Base-by-base conservation (phyloP, 495 filamentous ascomycete genomes). In the Aspergillus coremiiformis region DNA sequence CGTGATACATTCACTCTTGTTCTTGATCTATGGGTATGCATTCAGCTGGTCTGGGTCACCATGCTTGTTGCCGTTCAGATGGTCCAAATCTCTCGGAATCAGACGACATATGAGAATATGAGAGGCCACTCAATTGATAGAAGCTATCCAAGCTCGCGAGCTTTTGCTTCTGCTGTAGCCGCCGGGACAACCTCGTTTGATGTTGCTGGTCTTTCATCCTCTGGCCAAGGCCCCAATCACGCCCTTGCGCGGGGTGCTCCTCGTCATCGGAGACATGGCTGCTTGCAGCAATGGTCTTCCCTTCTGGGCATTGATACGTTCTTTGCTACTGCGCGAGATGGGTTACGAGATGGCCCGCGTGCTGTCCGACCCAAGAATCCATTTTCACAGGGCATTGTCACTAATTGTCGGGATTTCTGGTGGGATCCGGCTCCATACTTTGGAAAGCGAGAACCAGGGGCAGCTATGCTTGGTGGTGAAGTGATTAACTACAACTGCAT, bases 41-140 rank as follows among this genome's bases (percentile, higher is more conserved):
- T 95, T 32, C 93, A 98, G 69, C 76, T 95, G 39, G 83, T 84
- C 35, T 98, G 93, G 93, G 86, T 97, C 10, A 84, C 89, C 3
- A 97, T 97, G 91, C 84, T 98, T 22, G 80, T 96, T 58, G 79
- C 85, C 46, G 92, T 96, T 8, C 93, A 98, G 63, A 81, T 95
- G 30, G 73, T 96, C 10, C 93, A 97, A 62, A 82, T 98, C 35
- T 84, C 89, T 1, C 82, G 90, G 44, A 93, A 90, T 39, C 84
- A 92, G 74, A 98, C 93, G 7, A 98, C 93, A 0, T 97, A 84
- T 70, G 93, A 98, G 62, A 93, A 88, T 57, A 96, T 97, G 90
- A 76, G 81, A 47, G 84, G 87, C 39, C 74, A 89, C 49, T 64
- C 65, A 11, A 66, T 74, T 27, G 65, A 75, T 29, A 70, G 84